Evolutionary conservation across 768 basidiomycete species (phyloP), one percentile per base, ranked within the genome.

Genomic region (Rubroboletus satanas): DNA sequence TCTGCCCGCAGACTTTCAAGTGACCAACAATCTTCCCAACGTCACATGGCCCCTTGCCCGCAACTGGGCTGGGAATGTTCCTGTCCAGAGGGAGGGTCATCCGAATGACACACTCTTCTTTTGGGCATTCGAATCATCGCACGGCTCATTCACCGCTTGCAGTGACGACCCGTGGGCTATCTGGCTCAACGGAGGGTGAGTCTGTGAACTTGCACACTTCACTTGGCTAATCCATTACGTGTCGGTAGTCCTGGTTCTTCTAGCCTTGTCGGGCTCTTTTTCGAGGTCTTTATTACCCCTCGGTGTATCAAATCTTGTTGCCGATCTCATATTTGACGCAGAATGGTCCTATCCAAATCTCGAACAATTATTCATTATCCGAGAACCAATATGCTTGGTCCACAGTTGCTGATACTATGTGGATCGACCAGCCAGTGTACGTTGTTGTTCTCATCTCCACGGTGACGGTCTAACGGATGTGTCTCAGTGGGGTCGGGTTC

Each of bases 161-260:
- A 64, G 66, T n/a, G 56, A 69, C 14, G 73, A 83, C 18, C 87
- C 87, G 2, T 88, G 87, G 87, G 79, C 79, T 4, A 83, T 89
- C 39, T 89, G 85, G 85, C 66, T 88, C 26, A 87, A 87, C 56
- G 87, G 86, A 71, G 86, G 85, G 83, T 84, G 60, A 45, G 80
- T 45, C 15, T 5, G 31, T 52, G 12, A 17, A 11, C 26, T 32
- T 36, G 21, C 18, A 17, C 31, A 7, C 31, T 21, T 2, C n/a
- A 28, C 23, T 26, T 9, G 23, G 21, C 45, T 53, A 12, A 62
- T 33, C 23, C 45, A n/a, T 46, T 4, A 5, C 18, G 0, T 8
- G 32, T 35, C 49, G 33, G 23, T 49, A 78, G 87, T 17, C 87
- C 87, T 4, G 88, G 88, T 18, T 80, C 85, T 6, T 88, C 88